These are phyloP conservation scores for Morella rubra DNA, from an alignment of 306 rosid genomes.

Conservation along the genomic window DNA sequence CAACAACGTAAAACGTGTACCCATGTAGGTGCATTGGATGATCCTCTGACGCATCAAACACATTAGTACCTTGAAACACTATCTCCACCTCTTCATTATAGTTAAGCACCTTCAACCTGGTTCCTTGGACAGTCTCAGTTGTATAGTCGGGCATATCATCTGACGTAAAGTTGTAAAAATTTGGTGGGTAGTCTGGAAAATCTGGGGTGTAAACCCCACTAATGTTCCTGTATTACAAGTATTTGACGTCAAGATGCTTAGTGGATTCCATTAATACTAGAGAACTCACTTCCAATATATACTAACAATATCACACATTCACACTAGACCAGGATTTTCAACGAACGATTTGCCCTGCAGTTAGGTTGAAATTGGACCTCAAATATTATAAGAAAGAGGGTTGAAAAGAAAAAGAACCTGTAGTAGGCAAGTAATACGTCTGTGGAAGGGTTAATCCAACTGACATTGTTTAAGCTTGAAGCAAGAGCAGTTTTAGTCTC, in stretches of 20 bases:
- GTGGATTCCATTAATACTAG: too few relatives aligned
- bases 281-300: too few relatives aligned
- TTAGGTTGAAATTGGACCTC: not conserved
- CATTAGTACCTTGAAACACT: conserved; percentile 44
- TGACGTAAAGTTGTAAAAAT: conserved; percentile 35
- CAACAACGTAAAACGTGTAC: conserved; percentile 35
- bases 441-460: conserved; percentile 24
- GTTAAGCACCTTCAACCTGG: conserved; percentile 28
- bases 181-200: conserved; percentile 36
- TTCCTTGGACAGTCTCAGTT: conserved; percentile 21
- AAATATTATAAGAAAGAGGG: not conserved
- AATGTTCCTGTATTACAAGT: conserved; percentile 24
- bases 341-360: not conserved
- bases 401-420: conserved; percentile 8
- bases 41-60: conserved; percentile 33
- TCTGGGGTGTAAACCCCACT: conserved; percentile 28
- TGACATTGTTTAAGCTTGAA: conserved; percentile 37
- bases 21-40: conserved; percentile 58
- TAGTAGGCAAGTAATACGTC: conserved; percentile 36
- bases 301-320: too few relatives aligned
- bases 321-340: too few relatives aligned
- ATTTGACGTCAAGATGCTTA: too few relatives aligned
- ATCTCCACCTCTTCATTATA: conserved; percentile 40
- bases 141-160: conserved; percentile 7
- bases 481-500: conserved; percentile 10